These are phyloP conservation scores for Parietaria judaica DNA, from an alignment of 306 rosid genomes.

Conservation along the genomic window DNA sequence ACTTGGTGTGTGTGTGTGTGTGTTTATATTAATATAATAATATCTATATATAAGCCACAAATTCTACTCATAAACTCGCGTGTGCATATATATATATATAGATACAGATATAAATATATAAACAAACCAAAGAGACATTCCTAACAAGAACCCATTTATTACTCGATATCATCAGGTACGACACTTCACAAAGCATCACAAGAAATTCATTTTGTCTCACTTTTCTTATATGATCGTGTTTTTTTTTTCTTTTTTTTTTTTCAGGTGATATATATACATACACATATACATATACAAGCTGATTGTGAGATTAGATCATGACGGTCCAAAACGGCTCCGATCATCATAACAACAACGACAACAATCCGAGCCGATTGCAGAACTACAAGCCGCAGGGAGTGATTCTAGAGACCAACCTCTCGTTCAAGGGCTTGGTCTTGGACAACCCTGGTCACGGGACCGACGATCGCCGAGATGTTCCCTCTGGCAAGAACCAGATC, in stretches of 20 bases:
- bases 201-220: too few relatives aligned
- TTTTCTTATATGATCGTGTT: too few relatives aligned
- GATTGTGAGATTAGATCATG: conserved; percentile 11
- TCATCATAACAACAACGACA: neutral
- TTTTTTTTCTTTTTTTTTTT: too few relatives aligned
- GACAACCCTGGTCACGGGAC: too few relatives aligned
- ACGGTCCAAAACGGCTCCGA: conserved; percentile 26
- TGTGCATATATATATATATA: too few relatives aligned
- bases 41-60: conserved; percentile 16
- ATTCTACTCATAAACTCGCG: neutral
- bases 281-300: too few relatives aligned
- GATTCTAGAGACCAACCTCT: conserved; percentile 34
- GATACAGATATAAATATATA: too few relatives aligned
- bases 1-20: too few relatives aligned
- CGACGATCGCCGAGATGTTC: neutral
- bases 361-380: conserved; percentile 30
- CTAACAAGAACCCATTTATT: neutral
- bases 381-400: conserved; percentile 45
- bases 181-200: too few relatives aligned
- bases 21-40: neutral
- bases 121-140: too few relatives aligned
- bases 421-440: conserved; percentile 30
- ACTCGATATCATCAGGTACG: too few relatives aligned
- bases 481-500: conserved; percentile 15
- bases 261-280: too few relatives aligned